phyloP scores from a whole-genome alignment of 176 grass and related monocot genomes.

The Carex kokanica region DNA sequence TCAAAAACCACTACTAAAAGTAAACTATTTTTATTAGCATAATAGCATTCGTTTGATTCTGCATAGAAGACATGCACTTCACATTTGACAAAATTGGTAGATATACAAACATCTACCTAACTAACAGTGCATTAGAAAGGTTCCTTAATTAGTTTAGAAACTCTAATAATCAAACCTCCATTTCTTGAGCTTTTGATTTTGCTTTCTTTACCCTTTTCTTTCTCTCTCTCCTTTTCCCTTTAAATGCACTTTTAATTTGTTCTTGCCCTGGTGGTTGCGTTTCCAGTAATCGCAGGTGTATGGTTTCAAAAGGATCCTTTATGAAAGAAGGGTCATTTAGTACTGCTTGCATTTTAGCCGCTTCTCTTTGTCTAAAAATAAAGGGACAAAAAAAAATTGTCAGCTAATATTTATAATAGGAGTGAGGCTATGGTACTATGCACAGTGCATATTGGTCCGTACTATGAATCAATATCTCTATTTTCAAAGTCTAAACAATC shows the following conservation, averaged over 20 bases:
- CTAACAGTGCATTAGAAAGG: not conserved
- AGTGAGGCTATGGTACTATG: too few species aligned
- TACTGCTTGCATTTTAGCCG: slow-evolving; percentile 29
- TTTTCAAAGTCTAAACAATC: too few species aligned
- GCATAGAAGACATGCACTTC: slow-evolving; percentile 1
- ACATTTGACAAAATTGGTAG: slow-evolving; percentile 6
- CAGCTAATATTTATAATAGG: not conserved
- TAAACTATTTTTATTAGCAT: not conserved
- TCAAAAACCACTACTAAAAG: not conserved
- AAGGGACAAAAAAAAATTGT: not conserved
- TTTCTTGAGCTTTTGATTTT: slow-evolving; percentile 11
- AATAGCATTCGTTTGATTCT: not conserved
- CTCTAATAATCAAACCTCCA: slow-evolving; percentile 17
- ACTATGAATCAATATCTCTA: too few species aligned
- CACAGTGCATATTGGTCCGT: too few species aligned
- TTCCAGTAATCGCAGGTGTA: slow-evolving; percentile 4
- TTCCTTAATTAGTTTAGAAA: not conserved
- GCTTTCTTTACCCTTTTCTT: slow-evolving; percentile 11
- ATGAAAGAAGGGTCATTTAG: slow-evolving; percentile 14
- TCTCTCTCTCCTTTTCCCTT: slow-evolving; percentile 6
- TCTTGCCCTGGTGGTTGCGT: slow-evolving; percentile 11
- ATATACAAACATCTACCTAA: not conserved
- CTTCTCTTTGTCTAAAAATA: slow-evolving; percentile 15
- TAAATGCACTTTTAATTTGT: not conserved
- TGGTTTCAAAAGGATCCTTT: slow-evolving; percentile 21